Conservation (phyloP, 1,284 basidiomycete genomes). For the Ustilago trichophora region DNA sequence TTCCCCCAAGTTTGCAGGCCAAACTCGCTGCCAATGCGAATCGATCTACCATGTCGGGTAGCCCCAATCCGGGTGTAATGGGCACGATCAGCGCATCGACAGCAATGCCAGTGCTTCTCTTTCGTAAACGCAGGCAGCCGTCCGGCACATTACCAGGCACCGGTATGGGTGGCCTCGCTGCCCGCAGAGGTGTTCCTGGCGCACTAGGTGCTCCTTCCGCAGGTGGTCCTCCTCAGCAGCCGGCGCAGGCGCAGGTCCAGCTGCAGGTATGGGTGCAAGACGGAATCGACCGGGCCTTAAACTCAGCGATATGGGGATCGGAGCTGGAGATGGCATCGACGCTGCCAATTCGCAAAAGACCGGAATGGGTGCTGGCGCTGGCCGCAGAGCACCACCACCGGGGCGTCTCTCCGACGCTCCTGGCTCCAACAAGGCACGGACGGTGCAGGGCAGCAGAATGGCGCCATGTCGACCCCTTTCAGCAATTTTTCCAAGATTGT, state of each 20-base stretch:
- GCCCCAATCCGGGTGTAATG: conserved; percentile 28
- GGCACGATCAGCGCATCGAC: conserved; percentile 55
- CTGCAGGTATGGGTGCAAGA: conserved; percentile 26
- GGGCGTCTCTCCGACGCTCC: conserved; percentile 64
- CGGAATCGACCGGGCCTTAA: conserved; percentile 52
- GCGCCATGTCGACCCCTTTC: conserved; percentile 78
- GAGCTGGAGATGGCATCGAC: conserved; percentile 14
- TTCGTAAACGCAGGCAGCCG: conserved; percentile 36
- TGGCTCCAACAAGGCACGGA: conserved; percentile 26
- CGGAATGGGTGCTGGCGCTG: conserved; percentile 71
- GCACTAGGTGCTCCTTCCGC: conserved; percentile 71
- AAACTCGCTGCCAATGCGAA: conserved; percentile 79
- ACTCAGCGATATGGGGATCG: conserved; percentile 55
- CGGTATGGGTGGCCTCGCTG: conserved; percentile 43
- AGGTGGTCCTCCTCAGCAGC: conserved; percentile 12
- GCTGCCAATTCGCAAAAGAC: background rate
- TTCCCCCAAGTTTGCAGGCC: conserved; percentile 84
- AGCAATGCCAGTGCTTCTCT: conserved; percentile 49
- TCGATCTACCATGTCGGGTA: conserved; percentile 25
- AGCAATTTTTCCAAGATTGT: conserved; percentile 93
- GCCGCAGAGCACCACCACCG: conserved; percentile 71
- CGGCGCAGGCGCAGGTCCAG: conserved; percentile 21
- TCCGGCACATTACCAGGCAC: conserved; percentile 26
- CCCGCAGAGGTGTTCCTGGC: conserved; percentile 66
- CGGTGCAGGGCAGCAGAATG: conserved; percentile 22